A percentile compares a stretch with the other conserved stretches of the same genome.
Conservation (phyloP, 2,329 filamentous ascomycete species). For the Pezicula neosporulosa region DNA sequence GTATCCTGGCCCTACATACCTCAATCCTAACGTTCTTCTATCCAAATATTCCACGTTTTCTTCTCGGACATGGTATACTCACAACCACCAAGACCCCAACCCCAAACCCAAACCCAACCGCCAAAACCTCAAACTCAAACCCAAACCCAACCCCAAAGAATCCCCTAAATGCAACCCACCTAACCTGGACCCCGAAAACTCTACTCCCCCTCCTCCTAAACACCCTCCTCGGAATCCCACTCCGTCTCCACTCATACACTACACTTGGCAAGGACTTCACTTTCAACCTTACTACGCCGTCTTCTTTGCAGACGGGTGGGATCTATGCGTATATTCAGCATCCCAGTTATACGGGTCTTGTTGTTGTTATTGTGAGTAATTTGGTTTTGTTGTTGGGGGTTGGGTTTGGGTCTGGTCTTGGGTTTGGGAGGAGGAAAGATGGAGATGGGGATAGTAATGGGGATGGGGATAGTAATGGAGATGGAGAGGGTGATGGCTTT, state of each 20-base stretch:
- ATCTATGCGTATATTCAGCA: conserved; percentile 75
- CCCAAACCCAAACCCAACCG: no score
- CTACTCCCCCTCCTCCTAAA: conserved; percentile 16
- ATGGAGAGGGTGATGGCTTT: no score
- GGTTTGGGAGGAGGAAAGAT: conserved; percentile 34
- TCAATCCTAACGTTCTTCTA: neutral
- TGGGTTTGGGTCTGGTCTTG: no score
- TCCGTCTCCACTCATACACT: conserved; percentile 37
- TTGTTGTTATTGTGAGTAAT: conserved; percentile 31
- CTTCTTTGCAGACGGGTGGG: conserved; percentile 75
- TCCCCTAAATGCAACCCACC: conserved; percentile 6
- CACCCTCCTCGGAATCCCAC: conserved; percentile 24
- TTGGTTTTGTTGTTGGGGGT: conserved; percentile 25
- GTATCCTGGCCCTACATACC: neutral
- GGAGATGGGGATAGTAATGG: no score
- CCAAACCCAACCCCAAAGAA: neutral
- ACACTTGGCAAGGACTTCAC: conserved; percentile 50
- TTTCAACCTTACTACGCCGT: conserved; percentile 44
- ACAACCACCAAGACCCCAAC: no score
- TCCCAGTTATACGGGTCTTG: conserved; percentile 66
- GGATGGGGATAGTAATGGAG: no score
- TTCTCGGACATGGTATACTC: neutral
- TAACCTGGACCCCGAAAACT: conserved; percentile 23
- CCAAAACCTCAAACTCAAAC: neutral
- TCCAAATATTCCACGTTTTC: neutral